These are phyloP conservation scores for Tylopilus felleus DNA, from an alignment of 768 basidiomycete genomes.

Conservation along the genomic window DNA sequence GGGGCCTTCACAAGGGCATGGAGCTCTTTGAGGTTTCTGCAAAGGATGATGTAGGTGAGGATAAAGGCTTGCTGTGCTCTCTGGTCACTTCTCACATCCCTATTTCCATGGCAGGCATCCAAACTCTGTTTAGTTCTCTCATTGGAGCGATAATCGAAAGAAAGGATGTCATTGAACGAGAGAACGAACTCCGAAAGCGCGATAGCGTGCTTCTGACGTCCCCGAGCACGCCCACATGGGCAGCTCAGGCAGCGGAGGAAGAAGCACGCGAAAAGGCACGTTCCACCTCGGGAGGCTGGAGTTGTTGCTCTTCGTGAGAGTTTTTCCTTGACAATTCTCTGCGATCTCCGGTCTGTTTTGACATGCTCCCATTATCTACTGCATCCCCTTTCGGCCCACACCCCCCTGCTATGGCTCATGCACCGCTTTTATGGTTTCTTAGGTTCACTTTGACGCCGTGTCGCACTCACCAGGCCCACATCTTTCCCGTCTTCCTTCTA, in stretches of 20 bases:
- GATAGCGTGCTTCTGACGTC: slow-evolving; percentile 79
- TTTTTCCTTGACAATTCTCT: slow-evolving; percentile 2
- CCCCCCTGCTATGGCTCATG: slow-evolving; percentile 31
- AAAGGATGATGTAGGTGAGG: slow-evolving; percentile 76
- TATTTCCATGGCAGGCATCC: slow-evolving; percentile 55
- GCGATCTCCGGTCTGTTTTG: slow-evolving; percentile 12
- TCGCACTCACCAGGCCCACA: slow-evolving; percentile 12
- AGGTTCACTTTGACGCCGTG: slow-evolving; percentile 24
- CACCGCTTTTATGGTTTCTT: slow-evolving; percentile 17
- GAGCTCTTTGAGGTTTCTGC: slow-evolving; percentile 90
- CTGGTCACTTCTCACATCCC: slow-evolving; percentile 14
- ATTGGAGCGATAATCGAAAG: slow-evolving; percentile 75
- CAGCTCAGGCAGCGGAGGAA: slow-evolving; percentile 77
- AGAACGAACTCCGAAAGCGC: slow-evolving; percentile 75
- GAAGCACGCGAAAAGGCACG: slow-evolving; percentile 59
- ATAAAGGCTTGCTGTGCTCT: background rate
- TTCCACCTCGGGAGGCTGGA: slow-evolving; percentile 53
- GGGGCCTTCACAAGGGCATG: slow-evolving; percentile 81
- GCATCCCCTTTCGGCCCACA: slow-evolving; percentile 13
- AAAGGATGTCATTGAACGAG: slow-evolving; percentile 76
- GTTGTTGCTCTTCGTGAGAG: slow-evolving; percentile 56
- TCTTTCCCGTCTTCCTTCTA: slow-evolving; percentile 16
- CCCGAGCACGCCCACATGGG: slow-evolving; percentile 65
- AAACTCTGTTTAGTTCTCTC: slow-evolving; percentile 73
- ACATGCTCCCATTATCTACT: slow-evolving; percentile 21